Evolutionary conservation across 352 stramenopile species (phyloP).

Genomic region (Phytophthora chlamydospora): DNA sequence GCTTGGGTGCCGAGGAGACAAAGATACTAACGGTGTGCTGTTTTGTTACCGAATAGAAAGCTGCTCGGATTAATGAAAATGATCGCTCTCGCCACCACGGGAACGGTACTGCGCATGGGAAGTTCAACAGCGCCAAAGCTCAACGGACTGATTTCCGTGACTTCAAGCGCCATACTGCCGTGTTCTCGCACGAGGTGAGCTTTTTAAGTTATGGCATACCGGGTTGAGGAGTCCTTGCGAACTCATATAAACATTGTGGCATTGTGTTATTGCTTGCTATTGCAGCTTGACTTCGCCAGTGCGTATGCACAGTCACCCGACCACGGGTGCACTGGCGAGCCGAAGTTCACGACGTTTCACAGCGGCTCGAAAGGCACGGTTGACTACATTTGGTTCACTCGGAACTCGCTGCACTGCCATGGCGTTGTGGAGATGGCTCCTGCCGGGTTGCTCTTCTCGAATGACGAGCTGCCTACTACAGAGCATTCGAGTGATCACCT

Average conservation of each 20-base stretch:
- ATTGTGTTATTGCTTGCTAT: not conserved
- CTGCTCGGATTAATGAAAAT: constrained; percentile 43
- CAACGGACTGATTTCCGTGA: constrained; percentile 26
- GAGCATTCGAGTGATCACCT: constrained; percentile 72
- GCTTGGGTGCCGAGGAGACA: not conserved
- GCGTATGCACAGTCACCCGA: constrained; percentile 68
- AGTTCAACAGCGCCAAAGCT: constrained; percentile 35
- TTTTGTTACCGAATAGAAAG: constrained; percentile 28
- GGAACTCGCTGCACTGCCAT: constrained; percentile 54
- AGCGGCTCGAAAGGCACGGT: constrained; percentile 58
- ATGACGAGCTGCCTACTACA: constrained; percentile 55
- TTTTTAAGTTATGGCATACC: not conserved
- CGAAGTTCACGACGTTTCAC: constrained; percentile 80
- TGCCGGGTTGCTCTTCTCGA: constrained; percentile 52
- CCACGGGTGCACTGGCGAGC: constrained; percentile 55
- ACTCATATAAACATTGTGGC: constrained; percentile 9
- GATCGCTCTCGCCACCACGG: constrained; percentile 41
- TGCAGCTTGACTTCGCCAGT: constrained; percentile 59
- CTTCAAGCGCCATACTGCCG: constrained; percentile 20
- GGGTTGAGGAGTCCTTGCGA: not conserved
- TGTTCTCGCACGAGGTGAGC: constrained; percentile 39
- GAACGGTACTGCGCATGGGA: constrained; percentile 45
- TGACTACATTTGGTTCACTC: constrained; percentile 79
- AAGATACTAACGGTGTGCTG: not conserved
- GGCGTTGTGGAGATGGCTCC: constrained; percentile 71